Conservation (phyloP, 2,329 filamentous ascomycete species). For the Colletotrichum scovillei region DNA sequence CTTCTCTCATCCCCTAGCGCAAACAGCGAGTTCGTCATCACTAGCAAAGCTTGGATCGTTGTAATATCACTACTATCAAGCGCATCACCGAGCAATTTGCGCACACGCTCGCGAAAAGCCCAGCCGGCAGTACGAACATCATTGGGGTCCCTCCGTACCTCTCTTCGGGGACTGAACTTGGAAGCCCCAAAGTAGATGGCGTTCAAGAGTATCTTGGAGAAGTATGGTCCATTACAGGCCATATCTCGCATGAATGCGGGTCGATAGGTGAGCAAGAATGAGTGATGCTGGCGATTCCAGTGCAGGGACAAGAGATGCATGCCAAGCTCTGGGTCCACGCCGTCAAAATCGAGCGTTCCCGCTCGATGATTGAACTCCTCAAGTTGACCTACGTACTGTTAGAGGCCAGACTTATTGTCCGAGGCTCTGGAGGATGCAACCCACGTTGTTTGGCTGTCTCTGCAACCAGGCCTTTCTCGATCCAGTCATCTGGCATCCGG, state of each 20-base stretch:
- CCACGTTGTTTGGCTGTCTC: constrained; percentile 58
- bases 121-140: constrained; percentile 61
- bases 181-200: constrained; percentile 61
- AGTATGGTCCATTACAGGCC: constrained; percentile 65
- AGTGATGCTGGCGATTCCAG: constrained; percentile 65
- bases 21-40: constrained; percentile 63
- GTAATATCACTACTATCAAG: constrained; percentile 63
- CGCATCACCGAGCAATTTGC: constrained; percentile 56
- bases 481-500: constrained; percentile 50
- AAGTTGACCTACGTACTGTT: constrained; percentile 50
- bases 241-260: constrained; percentile 65
- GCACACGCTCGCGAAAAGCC: constrained; percentile 57
- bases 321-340: constrained; percentile 61
- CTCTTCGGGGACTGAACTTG: constrained; percentile 58
- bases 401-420: not conserved
- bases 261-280: constrained; percentile 60
- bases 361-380: constrained; percentile 59
- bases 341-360: constrained; percentile 65
- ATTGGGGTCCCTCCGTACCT: constrained; percentile 56
- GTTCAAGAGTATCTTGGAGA: constrained; percentile 66
- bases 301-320: constrained; percentile 63
- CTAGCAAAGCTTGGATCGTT: constrained; percentile 63
- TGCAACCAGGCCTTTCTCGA: constrained; percentile 57
- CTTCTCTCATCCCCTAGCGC: constrained; percentile 61
- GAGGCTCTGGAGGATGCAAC: not conserved